phyloP scores from a whole-genome alignment of 2,329 filamentous ascomycete genomes.

The Allantophomopsis lycopodina region DNA sequence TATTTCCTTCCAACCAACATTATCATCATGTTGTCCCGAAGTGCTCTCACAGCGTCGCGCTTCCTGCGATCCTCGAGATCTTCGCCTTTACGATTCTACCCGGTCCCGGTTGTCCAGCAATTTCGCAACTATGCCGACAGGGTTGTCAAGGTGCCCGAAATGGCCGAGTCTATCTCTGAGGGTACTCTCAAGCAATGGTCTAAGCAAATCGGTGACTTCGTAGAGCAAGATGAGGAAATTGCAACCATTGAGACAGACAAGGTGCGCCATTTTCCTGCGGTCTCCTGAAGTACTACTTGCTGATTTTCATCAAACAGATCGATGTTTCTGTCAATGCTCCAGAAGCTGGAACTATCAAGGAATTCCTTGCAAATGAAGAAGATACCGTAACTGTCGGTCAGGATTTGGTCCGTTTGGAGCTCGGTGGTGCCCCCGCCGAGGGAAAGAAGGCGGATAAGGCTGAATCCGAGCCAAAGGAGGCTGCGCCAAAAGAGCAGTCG shows the following conservation, averaged over 20 bases:
- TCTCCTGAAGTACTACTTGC: neutral
- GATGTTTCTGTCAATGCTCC: constrained; percentile 95
- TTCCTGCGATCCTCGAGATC: constrained; percentile 14
- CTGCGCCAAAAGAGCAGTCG: constrained; percentile 41
- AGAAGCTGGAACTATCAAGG: constrained; percentile 79
- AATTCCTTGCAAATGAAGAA: constrained; percentile 83
- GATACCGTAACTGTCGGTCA: constrained; percentile 93
- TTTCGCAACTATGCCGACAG: constrained; percentile 61
- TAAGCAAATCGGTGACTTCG: constrained; percentile 84
- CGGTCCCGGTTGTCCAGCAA: constrained; percentile 32
- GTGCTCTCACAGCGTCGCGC: constrained; percentile 17
- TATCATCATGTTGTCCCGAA: constrained; percentile 16
- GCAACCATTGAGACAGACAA: constrained; percentile 99
- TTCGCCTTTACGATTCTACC: constrained; percentile 22
- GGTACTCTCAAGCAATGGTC: constrained; percentile 92
- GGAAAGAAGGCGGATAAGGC: constrained; percentile 35
- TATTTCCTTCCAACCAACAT: neutral
- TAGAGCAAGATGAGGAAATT: constrained; percentile 94
- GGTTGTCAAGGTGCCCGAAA: constrained; percentile 85
- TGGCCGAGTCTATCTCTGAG: constrained; percentile 98
- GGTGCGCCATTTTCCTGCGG: constrained; percentile 30
- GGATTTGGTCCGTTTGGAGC: constrained; percentile 74
- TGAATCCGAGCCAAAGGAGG: constrained; percentile 38
- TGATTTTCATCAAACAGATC: constrained; percentile 41
- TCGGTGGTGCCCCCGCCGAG: constrained; percentile 49